phyloP scores from a whole-genome alignment of 345 rosid species.

The Sisymbrium altissimum region DNA sequence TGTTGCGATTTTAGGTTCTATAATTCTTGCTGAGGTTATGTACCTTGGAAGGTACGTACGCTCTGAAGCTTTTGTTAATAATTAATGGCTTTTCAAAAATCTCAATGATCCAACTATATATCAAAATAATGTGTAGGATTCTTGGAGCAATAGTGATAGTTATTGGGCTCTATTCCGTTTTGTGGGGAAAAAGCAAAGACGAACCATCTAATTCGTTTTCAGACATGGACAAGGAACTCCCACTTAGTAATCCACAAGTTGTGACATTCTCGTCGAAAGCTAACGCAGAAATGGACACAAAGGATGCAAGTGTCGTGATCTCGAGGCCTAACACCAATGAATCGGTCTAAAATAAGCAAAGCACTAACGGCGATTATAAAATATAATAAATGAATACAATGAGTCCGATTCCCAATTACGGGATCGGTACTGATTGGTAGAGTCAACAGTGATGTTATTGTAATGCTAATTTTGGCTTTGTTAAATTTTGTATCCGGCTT shows the following conservation, averaged over 20 bases:
- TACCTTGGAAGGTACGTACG: conserved; percentile 46
- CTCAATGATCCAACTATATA: neutral
- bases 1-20: conserved; percentile 54
- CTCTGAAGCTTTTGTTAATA: conserved; percentile 5
- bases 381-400: conserved; percentile 12
- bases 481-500: conserved; percentile 26
- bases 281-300: neutral
- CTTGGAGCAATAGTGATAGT: conserved; percentile 65
- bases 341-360: neutral
- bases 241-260: conserved; percentile 26
- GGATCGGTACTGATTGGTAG: conserved; percentile 14
- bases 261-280: conserved; percentile 20
- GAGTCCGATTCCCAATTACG: conserved; percentile 15
- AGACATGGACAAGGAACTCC: conserved; percentile 27
- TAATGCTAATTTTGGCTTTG: conserved; percentile 29
- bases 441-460: conserved; percentile 14
- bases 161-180: conserved; percentile 59
- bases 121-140: conserved; percentile 37
- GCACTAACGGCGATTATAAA: conserved; percentile 12
- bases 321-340: conserved; percentile 12
- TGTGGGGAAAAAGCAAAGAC: conserved; percentile 85
- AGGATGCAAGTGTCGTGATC: conserved; percentile 18
- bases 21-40: conserved; percentile 48
- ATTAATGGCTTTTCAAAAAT: neutral
- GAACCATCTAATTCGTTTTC: conserved; percentile 16